These are phyloP conservation scores for Solanum hybrid DNA, from an alignment of 305 asterid genomes.

Conservation along the genomic window DNA sequence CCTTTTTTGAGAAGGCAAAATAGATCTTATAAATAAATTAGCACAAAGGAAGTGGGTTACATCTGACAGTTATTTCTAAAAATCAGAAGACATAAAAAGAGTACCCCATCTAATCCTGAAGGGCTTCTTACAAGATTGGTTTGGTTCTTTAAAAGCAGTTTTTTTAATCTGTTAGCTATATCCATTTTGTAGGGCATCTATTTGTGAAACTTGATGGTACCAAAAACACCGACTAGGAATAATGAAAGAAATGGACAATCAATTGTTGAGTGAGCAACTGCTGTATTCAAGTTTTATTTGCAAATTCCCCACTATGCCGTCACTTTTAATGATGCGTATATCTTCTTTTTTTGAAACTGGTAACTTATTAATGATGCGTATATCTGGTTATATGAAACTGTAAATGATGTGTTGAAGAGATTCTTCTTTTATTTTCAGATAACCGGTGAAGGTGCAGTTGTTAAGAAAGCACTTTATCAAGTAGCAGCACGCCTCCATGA, in stretches of 20 bases:
- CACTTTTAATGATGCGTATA: neutral
- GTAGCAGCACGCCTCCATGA: slow-evolving; percentile 66
- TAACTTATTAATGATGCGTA: neutral
- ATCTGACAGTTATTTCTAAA: neutral
- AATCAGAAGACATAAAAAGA: neutral
- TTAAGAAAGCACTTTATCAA: slow-evolving; percentile 58
- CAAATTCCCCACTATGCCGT: neutral
- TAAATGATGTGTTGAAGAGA: neutral
- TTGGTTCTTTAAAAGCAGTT: neutral
- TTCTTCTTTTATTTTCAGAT: slow-evolving; percentile 32
- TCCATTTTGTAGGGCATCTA: neutral
- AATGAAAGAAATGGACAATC: neutral
- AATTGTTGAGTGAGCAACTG: neutral
- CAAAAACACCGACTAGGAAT: neutral
- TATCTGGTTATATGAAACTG: neutral
- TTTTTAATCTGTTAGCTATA: neutral
- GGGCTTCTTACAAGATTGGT: neutral
- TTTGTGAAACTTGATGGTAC: neutral
- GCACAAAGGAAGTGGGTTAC: neutral
- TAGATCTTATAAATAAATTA: neutral
- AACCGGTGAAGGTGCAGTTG: slow-evolving; percentile 54
- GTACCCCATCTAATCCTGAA: neutral
- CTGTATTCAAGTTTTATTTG: neutral
- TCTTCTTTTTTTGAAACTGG: neutral
- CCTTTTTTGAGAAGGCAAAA: neutral